Evolutionary conservation across 805 yeast genomes (phyloP).

Genomic region (Candida odintsovae): DNA sequence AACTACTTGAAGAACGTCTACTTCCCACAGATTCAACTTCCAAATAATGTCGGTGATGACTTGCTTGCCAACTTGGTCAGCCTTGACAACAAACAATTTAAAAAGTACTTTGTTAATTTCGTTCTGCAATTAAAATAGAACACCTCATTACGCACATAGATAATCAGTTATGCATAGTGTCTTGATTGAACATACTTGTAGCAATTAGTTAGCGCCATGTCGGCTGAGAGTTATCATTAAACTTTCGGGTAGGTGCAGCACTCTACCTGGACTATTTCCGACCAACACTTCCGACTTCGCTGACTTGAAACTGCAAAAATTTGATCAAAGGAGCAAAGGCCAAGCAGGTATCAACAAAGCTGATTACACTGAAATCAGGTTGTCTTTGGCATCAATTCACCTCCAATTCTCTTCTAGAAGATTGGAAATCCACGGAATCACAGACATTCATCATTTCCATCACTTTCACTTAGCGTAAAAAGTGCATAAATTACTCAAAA

Average conservation of each 20-base stretch:
- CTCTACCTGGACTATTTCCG: neutral
- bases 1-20: conserved; percentile 47
- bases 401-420: neutral
- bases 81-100: conserved; percentile 57
- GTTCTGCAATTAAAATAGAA: conserved; percentile 27
- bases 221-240: no score
- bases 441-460: neutral
- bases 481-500: neutral
- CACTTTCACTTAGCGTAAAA: neutral
- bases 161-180: neutral
- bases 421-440: neutral
- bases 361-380: neutral
- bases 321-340: conserved; percentile 5
- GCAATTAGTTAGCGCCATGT: no score
- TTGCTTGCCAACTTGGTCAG: conserved; percentile 54
- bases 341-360: neutral
- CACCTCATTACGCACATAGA: neutral
- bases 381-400: neutral
- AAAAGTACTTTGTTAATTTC: conserved; percentile 56
- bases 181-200: no score
- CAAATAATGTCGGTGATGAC: conserved; percentile 52
- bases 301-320: neutral
- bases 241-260: neutral
- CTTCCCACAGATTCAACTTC: conserved; percentile 50
- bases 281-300: neutral